These are phyloP conservation scores for Metschnikowia colocasiae DNA, from an alignment of 805 yeast genomes.

Conservation along the genomic window DNA sequence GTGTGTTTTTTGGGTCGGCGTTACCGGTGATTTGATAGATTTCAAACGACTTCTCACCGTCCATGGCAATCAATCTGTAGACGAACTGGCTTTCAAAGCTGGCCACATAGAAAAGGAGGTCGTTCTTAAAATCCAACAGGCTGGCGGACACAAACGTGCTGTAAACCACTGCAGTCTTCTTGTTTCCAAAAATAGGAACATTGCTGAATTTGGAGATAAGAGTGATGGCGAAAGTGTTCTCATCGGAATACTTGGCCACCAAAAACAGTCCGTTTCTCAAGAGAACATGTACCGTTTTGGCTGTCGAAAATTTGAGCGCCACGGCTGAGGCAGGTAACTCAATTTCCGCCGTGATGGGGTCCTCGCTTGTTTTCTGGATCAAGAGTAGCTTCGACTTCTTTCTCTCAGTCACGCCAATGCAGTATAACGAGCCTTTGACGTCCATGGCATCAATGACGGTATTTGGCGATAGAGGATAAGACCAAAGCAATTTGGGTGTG, in stretches of 20 bases:
- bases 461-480: slow-evolving; percentile 49
- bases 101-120: slow-evolving; percentile 21
- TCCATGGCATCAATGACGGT: slow-evolving; percentile 43
- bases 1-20: slow-evolving; percentile 3
- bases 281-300: slow-evolving; percentile 25
- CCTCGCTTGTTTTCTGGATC: slow-evolving; percentile 14
- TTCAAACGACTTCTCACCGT: slow-evolving; percentile 23
- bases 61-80: slow-evolving; percentile 27
- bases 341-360: slow-evolving; percentile 11
- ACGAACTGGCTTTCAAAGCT: background rate
- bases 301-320: slow-evolving; percentile 12
- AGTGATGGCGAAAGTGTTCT: slow-evolving; percentile 4
- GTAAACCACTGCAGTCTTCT: slow-evolving; percentile 24
- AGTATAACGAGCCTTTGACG: slow-evolving; percentile 24
- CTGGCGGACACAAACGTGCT: slow-evolving; percentile 26
- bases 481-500: slow-evolving; percentile 56
- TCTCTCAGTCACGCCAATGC: slow-evolving; percentile 39
- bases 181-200: slow-evolving; percentile 11
- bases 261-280: slow-evolving; percentile 28
- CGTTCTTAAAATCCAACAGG: slow-evolving; percentile 22
- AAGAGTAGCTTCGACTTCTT: slow-evolving; percentile 22
- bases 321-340: slow-evolving; percentile 11
- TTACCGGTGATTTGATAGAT: slow-evolving; percentile 18
- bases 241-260: slow-evolving; percentile 10
- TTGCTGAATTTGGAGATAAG: slow-evolving; percentile 8